phyloP scores from a whole-genome alignment of 2,329 filamentous ascomycete genomes.

The Fusarium scirpi region DNA sequence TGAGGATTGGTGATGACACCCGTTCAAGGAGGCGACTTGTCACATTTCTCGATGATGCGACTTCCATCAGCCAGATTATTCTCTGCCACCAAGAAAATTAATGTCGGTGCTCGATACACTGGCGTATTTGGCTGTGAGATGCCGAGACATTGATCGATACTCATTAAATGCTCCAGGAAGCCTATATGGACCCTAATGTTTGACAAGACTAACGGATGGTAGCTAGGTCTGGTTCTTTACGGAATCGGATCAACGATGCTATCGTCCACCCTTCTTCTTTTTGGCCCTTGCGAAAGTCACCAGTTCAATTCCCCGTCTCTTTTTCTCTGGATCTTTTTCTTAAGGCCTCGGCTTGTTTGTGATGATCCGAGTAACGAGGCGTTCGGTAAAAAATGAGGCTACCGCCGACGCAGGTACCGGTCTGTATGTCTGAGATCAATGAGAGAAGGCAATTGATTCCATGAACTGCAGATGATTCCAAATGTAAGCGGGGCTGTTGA shows the following conservation, averaged over 20 bases:
- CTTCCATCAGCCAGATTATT: neutral
- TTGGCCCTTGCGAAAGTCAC: neutral
- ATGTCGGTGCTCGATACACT: neutral
- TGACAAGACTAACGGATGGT: neutral
- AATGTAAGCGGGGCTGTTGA: constrained; percentile 27
- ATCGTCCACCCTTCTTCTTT: constrained; percentile 14
- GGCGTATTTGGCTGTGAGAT: too few relatives aligned
- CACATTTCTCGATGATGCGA: neutral
- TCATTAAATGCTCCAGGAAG: neutral
- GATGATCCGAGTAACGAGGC: neutral
- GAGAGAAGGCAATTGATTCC: constrained; percentile 17
- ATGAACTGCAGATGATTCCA: constrained; percentile 28
- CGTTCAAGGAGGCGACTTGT: neutral
- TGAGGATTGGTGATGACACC: neutral
- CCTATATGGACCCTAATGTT: neutral
- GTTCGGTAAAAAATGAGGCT: neutral
- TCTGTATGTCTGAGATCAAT: neutral
- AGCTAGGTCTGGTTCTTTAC: constrained; percentile 22
- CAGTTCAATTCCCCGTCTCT: constrained; percentile 1
- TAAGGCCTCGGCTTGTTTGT: neutral
- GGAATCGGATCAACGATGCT: constrained; percentile 27
- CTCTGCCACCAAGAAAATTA: neutral
- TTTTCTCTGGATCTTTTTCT: neutral
- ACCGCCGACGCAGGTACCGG: constrained; percentile 20
- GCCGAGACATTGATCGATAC: neutral